Conservation (phyloP, 1,139 yeast species). For the Suhomyces panamericanus region DNA sequence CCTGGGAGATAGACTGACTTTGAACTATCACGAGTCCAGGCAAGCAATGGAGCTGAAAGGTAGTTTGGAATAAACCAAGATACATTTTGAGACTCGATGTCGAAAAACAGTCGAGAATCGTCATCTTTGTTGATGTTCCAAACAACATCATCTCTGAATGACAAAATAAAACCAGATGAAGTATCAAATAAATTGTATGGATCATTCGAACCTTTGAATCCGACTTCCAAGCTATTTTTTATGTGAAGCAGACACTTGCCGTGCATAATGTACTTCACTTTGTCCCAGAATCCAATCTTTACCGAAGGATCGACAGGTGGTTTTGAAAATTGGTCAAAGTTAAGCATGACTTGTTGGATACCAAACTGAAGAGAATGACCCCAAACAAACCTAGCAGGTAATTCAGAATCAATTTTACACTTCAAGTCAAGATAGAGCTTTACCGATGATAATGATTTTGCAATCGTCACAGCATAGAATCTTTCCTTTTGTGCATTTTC, state of each 20-base stretch:
- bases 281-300: slow-evolving; percentile 62
- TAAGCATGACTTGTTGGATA: slow-evolving; percentile 75
- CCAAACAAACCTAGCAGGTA: slow-evolving; percentile 77
- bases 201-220: slow-evolving; percentile 49
- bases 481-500: slow-evolving; percentile 39
- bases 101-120: slow-evolving; percentile 39
- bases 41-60: slow-evolving; percentile 54
- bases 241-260: slow-evolving; percentile 40
- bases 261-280: slow-evolving; percentile 49
- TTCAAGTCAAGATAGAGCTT: slow-evolving; percentile 67
- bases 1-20: slow-evolving; percentile 47
- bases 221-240: slow-evolving; percentile 52
- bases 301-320: slow-evolving; percentile 69
- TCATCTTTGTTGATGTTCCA: slow-evolving; percentile 46
- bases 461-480: slow-evolving; percentile 61
- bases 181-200: slow-evolving; percentile 44
- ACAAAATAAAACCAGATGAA: slow-evolving; percentile 43
- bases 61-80: slow-evolving; percentile 61
- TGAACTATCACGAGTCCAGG: slow-evolving; percentile 58
- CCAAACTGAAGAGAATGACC: slow-evolving; percentile 85
- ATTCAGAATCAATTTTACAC: slow-evolving; percentile 54
- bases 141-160: slow-evolving; percentile 38
- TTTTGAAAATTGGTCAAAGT: slow-evolving; percentile 80
- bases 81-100: slow-evolving; percentile 38
- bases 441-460: slow-evolving; percentile 76